Evolutionary conservation across 108 stramenopile genomes (phyloP), one percentile per base, ranked within the genome.

Genomic region (Parmales sp.): DNA sequence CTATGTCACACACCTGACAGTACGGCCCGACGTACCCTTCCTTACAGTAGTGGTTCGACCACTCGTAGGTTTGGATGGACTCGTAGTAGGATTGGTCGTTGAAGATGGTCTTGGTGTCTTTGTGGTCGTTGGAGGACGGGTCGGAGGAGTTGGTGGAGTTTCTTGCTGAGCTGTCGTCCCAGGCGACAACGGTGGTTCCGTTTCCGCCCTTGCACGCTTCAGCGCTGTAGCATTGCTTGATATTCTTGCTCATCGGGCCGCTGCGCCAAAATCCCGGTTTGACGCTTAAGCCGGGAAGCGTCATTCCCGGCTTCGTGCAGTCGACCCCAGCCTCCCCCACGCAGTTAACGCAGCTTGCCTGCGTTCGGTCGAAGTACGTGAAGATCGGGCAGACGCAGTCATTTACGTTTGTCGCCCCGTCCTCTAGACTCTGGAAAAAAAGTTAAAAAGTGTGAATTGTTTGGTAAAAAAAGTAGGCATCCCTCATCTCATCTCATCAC

Each of bases 21-120:
- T 60, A 60, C 2, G 54, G 54, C 31, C 54, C 54, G 16, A 34
- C 54, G 54, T 60, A 60, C 4, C 54, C 54, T 6, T 23, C 54
- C 26, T 28, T 34, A 34, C 54, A 60, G 26, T 34, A 60, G 3
- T 20, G 2, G 26, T 34, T 28, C 2, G 23, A n/a, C n/a, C n/a
- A 13, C 46, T 6, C 46, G 19, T 48, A 11, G 54, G 54, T 60
- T 28, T 5, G 3, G 29, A 34, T 60, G 36, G 18, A 60, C 16
- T 20, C 2, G 3, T 28, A 60, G 28, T 60, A 11, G 31, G 29
- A 60, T 34, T 34, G n/a, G n/a, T 23, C 54, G 6, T 28, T 34
- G 54, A 28, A 60, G 26, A 19, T 34, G 3, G 3, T 3, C 6
- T 34, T 28, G 5, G 23, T n/a, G n/a, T n/a, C 3, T 23, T 6